Evolutionary conservation across 2,329 filamentous ascomycete genomes (phyloP), one percentile per base, ranked within the genome.

Genomic region (Lizonia empirigonia): DNA sequence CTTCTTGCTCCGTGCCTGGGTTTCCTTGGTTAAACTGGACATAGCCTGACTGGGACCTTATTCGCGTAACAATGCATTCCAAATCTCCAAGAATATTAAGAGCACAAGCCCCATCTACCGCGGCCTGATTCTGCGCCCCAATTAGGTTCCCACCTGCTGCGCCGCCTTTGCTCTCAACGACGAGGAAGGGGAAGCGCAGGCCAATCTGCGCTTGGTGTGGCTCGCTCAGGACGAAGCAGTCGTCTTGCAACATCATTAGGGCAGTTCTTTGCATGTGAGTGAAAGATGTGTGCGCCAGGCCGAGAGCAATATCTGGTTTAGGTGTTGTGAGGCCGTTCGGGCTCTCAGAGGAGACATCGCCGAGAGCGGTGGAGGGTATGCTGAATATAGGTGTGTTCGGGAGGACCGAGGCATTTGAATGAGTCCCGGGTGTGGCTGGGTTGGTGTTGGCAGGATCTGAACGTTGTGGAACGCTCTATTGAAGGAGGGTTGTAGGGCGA

Each of bases 41-140:
- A 37, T 36, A n/a, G 35, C 16, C 32, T 41, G 24, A 26, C 24
- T 26, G 7, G 24, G 26, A n/a, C 30, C 16, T 40, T 32, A 20
- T 33, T 13, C 13, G n/a, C 33, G 29, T 10, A 8, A 23, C 37
- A 32, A 38, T 33, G 18, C 38, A 32, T 32, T 53, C 18, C 2
- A 53, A 26, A 26, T 44, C 37, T n/a, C 32, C 15, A 24, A 53
- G 44, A 32, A 53, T 48, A 20, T 44, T 48, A 16, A 53, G 50
- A 36, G 44, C 44, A 24, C 37, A 53, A 18, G 50, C 50, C 12
- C 16, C 44, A 33, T 34, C 38, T 9, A 50, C 38, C 27, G 46
- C 46, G 23, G 38, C 37, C 33, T 50, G 38, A 24, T 50, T 50
- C 24, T 50, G 52, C 22, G 16, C 16, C 10, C 37, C 12, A 20